Conservation (phyloP, 306 rosid genomes). For the Mimosa bimucronata region DNA sequence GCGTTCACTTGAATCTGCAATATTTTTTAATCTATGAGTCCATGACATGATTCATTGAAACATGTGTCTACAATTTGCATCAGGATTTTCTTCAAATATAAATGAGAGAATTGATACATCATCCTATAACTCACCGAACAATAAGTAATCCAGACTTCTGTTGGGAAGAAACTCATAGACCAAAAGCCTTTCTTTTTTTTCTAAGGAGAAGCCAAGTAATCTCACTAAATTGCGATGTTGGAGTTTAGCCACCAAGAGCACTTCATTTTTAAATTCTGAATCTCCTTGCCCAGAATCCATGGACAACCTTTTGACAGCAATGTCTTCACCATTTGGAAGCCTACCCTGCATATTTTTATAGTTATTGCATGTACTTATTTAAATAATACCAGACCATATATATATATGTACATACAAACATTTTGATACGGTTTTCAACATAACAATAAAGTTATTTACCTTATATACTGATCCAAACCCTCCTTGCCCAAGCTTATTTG, state of each 20-base stretch:
- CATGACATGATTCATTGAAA: background rate
- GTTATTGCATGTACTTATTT: background rate
- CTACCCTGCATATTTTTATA: background rate
- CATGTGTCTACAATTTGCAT: no score
- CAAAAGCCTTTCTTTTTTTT: background rate
- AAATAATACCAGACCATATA: no score
- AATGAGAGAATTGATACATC: no score
- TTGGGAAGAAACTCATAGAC: background rate
- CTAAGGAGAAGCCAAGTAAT: background rate
- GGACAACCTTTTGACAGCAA: no score
- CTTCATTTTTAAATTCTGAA: background rate
- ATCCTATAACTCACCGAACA: no score
- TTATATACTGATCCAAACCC: background rate
- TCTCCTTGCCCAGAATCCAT: no score
- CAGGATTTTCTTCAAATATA: no score
- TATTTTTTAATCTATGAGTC: background rate
- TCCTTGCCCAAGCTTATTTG: background rate
- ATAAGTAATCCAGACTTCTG: no score
- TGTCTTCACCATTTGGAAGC: no score
- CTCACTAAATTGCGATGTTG: conserved; percentile 7
- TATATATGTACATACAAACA: no score
- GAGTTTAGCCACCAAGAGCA: background rate
- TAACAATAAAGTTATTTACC: background rate
- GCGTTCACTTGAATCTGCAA: background rate
- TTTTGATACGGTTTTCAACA: background rate